Percentiles rank a stretch among this genome's conserved stretches.
Evolutionary conservation across 352 stramenopile genomes (phyloP).

Genomic region (Blastocystis sp.): DNA sequence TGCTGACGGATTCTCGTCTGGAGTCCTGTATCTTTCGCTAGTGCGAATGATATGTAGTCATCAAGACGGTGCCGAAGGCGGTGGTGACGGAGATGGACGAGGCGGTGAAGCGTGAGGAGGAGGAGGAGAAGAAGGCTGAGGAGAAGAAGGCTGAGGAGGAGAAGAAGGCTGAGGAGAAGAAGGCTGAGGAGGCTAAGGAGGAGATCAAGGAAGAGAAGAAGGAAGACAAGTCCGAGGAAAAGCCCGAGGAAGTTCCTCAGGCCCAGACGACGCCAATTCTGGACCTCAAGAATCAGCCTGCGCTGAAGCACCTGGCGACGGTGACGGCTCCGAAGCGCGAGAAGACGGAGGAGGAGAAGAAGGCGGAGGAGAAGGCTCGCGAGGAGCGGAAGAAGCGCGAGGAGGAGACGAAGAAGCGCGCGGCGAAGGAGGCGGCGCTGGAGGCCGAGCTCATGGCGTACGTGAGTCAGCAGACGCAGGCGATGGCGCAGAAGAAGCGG

Average conservation of each 20-base stretch:
- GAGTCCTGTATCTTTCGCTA: not conserved
- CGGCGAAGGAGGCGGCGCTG: not conserved
- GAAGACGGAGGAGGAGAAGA: not conserved
- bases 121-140: not conserved
- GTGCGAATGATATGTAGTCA: not conserved
- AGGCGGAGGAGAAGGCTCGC: not conserved
- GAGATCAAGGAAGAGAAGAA: not conserved
- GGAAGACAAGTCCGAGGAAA: not conserved
- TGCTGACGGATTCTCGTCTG: not conserved
- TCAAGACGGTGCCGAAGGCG: not conserved
- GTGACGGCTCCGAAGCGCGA: not conserved
- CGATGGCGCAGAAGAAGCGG: not conserved
- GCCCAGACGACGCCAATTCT: too few species aligned
- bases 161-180: not conserved
- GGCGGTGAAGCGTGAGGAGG: not conserved
- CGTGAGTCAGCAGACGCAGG: not conserved
- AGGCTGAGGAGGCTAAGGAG: not conserved
- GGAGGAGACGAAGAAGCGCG: not conserved
- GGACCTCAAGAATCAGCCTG: too few species aligned
- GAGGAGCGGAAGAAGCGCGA: not conserved
- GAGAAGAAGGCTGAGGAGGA: not conserved
- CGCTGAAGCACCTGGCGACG: not conserved
- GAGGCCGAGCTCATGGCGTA: not conserved
- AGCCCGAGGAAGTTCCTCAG: not conserved
- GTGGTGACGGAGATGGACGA: not conserved